A percentile compares a stretch with the other conserved stretches of the same genome.
Evolutionary conservation across 2,329 filamentous ascomycete species (phyloP).

Genomic region (Paecilomyces variotii): DNA sequence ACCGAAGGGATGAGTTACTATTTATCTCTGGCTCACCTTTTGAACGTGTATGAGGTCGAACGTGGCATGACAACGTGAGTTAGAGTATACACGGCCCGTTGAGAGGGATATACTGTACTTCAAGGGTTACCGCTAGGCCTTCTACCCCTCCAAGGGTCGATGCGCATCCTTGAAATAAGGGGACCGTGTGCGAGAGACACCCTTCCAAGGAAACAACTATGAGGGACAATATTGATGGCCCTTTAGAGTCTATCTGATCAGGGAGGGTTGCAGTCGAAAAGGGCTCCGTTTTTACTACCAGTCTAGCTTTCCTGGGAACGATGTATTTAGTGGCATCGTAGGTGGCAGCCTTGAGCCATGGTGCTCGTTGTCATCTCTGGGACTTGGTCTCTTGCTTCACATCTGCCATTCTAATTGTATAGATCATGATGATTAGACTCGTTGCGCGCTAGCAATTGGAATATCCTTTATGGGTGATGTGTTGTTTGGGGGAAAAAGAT

Average conservation of each 20-base stretch:
- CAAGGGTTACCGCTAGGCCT: background rate
- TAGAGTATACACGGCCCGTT: too few relatives aligned
- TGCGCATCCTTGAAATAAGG: background rate
- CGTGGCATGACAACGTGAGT: too few relatives aligned
- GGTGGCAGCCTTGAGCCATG: too few relatives aligned
- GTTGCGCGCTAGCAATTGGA: too few relatives aligned
- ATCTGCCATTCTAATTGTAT: too few relatives aligned
- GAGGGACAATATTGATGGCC: background rate
- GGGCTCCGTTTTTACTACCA: background rate
- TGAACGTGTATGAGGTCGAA: background rate
- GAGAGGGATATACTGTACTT: background rate
- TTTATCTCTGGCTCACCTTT: background rate
- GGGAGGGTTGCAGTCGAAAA: background rate
- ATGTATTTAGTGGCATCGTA: too few relatives aligned
- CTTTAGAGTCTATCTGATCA: background rate
- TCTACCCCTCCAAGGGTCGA: background rate
- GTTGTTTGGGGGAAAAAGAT: too few relatives aligned
- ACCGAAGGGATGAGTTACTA: background rate
- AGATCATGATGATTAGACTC: too few relatives aligned
- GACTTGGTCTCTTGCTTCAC: too few relatives aligned
- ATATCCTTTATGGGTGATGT: too few relatives aligned
- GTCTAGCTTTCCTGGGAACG: background rate
- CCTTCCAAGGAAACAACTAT: background rate
- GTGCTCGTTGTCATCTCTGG: too few relatives aligned
- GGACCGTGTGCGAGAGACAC: background rate